Conservation (phyloP, 2,329 filamentous ascomycete species). For the Chlorencoelia australis region DNA sequence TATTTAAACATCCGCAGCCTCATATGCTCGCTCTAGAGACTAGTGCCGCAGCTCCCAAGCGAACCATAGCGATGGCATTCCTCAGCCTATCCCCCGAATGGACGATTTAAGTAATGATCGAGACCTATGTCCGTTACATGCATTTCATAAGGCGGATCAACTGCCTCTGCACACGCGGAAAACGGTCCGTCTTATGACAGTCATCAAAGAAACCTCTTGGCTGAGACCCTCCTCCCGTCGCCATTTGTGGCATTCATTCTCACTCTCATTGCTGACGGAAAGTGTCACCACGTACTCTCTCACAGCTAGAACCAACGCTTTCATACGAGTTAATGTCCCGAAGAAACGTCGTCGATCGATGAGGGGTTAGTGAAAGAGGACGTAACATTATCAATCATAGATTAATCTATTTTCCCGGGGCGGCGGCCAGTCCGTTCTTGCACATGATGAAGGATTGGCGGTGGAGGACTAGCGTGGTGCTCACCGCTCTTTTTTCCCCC, state of each 20-base stretch:
- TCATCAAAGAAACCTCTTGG: not conserved
- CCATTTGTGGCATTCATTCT: not conserved
- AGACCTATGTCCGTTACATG: not conserved
- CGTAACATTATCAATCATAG: too few species aligned
- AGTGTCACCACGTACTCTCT: too few species aligned
- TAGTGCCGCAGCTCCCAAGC: constrained; percentile 1
- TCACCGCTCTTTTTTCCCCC: too few species aligned
- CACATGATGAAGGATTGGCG: too few species aligned
- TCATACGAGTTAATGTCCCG: too few species aligned
- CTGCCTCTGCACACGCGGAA: constrained; percentile 8
- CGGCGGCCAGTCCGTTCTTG: too few species aligned
- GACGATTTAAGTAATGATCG: constrained; percentile 1
- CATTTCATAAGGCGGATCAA: not conserved
- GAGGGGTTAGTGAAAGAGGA: too few species aligned
- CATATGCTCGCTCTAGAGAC: not conserved
- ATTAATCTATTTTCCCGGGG: too few species aligned
- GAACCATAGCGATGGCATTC: not conserved
- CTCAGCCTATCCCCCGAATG: constrained; percentile 1
- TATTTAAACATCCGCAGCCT: not conserved
- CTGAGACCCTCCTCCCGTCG: not conserved
- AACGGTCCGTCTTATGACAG: constrained; percentile 10
- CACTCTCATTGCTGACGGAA: too few species aligned
- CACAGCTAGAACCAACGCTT: too few species aligned
- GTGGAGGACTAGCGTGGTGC: too few species aligned
- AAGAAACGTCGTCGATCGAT: too few species aligned